Conservation (phyloP, 164 flowering plant species). For the Paratinospora sagittata region DNA sequence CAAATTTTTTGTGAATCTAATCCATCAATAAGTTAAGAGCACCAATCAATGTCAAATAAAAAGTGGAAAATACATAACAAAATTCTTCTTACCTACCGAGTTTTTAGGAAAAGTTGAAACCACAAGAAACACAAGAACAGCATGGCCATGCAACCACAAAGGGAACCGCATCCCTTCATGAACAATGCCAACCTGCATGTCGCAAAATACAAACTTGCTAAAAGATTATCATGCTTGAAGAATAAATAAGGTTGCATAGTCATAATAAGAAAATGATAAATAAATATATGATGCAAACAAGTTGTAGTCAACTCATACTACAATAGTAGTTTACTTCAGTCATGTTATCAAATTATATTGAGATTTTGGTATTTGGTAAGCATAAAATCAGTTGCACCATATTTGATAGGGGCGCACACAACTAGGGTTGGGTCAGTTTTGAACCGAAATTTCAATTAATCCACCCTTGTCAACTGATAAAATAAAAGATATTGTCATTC, state of each 20-base stretch:
- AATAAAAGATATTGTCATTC: no score
- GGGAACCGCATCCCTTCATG: conserved; percentile 87
- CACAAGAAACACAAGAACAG: conserved; percentile 56
- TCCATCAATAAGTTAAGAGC: neutral
- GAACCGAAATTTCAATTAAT: no score
- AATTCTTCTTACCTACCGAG: conserved; percentile 64
- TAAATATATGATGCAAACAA: neutral
- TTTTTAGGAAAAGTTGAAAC: conserved; percentile 69
- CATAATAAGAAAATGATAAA: neutral
- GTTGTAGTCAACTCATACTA: no score
- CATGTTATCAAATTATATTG: no score
- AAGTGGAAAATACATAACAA: neutral
- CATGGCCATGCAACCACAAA: conserved; percentile 83
- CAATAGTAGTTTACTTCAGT: no score
- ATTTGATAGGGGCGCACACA: no score
- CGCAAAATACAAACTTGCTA: neutral
- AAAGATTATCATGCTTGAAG: neutral
- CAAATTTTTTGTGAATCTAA: neutral
- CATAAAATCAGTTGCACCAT: no score
- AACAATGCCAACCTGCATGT: conserved; percentile 65
- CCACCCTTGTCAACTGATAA: no score
- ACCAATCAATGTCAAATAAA: conserved; percentile 8
- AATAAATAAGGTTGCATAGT: neutral
- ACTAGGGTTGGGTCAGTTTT: no score
- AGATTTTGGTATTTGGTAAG: no score